phyloP scores from a whole-genome alignment of 768 basidiomycete species.

The Aureoboletus auriporus region DNA sequence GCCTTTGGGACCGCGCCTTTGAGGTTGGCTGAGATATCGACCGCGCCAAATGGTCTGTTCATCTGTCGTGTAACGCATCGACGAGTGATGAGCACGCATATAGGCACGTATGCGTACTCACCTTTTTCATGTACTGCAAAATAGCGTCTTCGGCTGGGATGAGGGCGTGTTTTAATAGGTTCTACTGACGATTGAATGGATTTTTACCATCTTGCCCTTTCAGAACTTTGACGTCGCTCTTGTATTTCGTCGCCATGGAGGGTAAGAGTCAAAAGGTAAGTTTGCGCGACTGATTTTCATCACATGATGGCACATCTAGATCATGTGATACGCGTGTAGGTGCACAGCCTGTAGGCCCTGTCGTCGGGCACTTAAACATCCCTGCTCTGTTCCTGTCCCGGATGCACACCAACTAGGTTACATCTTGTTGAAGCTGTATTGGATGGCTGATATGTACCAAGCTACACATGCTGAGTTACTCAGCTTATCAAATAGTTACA shows the following conservation, averaged over 20 bases:
- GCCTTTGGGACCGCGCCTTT: conserved; percentile 87
- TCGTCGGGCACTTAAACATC: no score
- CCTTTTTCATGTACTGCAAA: conserved; percentile 75
- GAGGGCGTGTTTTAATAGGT: not conserved
- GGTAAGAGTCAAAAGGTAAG: not conserved
- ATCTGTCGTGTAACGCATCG: conserved; percentile 45
- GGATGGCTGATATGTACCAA: no score
- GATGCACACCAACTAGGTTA: no score
- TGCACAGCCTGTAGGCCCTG: no score
- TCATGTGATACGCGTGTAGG: no score
- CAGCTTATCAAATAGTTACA: no score
- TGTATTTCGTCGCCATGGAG: conserved; percentile 45
- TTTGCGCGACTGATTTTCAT: not conserved
- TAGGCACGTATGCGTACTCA: conserved; percentile 21
- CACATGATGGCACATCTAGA: not conserved
- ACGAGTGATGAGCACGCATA: conserved; percentile 1
- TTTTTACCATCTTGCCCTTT: conserved; percentile 70
- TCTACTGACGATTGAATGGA: no score
- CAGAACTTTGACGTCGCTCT: conserved; percentile 54
- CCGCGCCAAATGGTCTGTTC: conserved; percentile 92
- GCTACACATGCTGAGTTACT: no score
- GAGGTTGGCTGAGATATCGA: conserved; percentile 87
- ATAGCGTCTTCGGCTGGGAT: conserved; percentile 66
- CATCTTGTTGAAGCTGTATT: no score
- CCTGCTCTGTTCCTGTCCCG: no score